Evolutionary conservation across 495 filamentous ascomycete species (phyloP).

Genomic region (Parmelia sp.): DNA sequence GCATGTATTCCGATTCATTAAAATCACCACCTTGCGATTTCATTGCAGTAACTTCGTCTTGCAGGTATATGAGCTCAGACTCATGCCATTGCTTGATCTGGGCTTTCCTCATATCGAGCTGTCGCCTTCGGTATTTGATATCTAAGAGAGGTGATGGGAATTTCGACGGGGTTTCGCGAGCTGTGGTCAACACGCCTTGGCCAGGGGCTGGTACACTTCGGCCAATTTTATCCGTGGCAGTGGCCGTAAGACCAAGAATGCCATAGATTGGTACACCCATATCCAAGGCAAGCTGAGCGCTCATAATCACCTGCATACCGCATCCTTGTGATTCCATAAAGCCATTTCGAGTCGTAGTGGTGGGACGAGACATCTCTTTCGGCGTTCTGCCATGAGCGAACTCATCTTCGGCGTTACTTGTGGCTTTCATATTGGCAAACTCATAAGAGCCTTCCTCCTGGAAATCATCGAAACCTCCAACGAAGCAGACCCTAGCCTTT

Average conservation of each 20-base stretch:
- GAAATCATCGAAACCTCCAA: constrained; percentile 99
- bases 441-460: constrained; percentile 98
- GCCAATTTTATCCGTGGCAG: constrained; percentile 98
- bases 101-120: constrained; percentile 84
- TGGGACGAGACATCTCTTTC: constrained; percentile 94
- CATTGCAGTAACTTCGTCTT: constrained; percentile 87
- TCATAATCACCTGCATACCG: constrained; percentile 98
- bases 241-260: constrained; percentile 86
- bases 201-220: constrained; percentile 94
- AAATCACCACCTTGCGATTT: constrained; percentile 66
- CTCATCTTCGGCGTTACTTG: constrained; percentile 93
- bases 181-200: constrained; percentile 95
- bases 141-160: constrained; percentile 93
- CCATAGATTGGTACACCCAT: constrained; percentile 99
- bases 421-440: constrained; percentile 99
- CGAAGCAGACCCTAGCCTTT: constrained; percentile 93
- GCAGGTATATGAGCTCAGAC: constrained; percentile 84
- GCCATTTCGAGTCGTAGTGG: constrained; percentile 90
- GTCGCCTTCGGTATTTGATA: constrained; percentile 91
- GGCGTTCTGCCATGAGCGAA: constrained; percentile 93
- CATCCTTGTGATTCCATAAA: constrained; percentile 99
- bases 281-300: constrained; percentile 85
- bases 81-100: constrained; percentile 96
- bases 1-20: constrained; percentile 75
- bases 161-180: constrained; percentile 81